Conservation (phyloP, 331 rosid genomes). For the Rosa hybrid region DNA sequence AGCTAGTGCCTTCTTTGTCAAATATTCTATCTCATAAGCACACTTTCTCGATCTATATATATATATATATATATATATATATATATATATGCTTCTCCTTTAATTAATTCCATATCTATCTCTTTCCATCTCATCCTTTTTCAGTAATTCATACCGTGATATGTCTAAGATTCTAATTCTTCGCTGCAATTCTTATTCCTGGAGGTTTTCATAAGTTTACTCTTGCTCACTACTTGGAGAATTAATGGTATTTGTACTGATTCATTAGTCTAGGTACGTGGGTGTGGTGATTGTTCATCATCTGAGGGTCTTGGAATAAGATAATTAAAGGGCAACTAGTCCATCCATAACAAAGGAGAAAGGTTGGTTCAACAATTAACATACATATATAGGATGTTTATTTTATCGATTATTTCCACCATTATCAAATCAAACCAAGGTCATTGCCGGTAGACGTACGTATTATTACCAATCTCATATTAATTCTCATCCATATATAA, state of each 20-base stretch:
- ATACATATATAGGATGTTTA: no score
- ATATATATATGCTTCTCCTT: not conserved
- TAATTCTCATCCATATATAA: no score
- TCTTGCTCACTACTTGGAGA: not conserved
- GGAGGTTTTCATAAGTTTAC: slow-evolving; percentile 8
- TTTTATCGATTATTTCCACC: no score
- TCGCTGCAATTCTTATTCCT: slow-evolving; percentile 7
- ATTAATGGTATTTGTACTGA: not conserved
- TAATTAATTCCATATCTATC: not conserved
- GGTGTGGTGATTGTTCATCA: not conserved
- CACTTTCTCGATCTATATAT: not conserved
- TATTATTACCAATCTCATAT: no score
- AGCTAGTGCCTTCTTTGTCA: not conserved
- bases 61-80: no score
- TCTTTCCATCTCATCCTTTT: not conserved
- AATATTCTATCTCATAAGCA: not conserved
- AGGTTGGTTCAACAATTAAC: no score
- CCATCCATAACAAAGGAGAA: no score
- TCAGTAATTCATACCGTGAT: no score
- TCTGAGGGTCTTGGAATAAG: no score
- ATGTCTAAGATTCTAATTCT: not conserved
- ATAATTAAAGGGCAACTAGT: no score
- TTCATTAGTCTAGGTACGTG: not conserved
- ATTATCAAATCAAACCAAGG: no score
- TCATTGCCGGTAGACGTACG: no score